Conservation (phyloP, 1,139 yeast genomes). For the Kodamaea derodonti region DNA sequence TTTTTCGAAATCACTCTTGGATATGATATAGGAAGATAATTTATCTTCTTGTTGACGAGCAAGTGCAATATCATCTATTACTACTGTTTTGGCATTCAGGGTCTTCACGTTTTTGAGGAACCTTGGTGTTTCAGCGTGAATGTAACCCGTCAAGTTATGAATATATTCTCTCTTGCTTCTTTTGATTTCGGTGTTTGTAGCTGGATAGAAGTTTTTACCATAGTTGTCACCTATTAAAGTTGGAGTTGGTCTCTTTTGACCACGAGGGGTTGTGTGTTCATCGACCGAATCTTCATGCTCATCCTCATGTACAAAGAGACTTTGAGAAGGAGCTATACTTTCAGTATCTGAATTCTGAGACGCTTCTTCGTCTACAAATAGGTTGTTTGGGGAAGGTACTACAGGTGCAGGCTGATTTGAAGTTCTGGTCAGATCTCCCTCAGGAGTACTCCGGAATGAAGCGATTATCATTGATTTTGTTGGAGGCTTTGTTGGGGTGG, state of each 20-base stretch:
- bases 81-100: conserved; percentile 2
- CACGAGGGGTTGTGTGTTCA: background rate
- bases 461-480: background rate
- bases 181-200: conserved; percentile 5
- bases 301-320: too few species aligned
- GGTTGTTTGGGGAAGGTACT: background rate
- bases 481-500: background rate
- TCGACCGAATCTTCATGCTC: background rate
- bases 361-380: background rate
- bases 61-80: conserved; percentile 18
- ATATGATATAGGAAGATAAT: conserved; percentile 47
- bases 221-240: conserved; percentile 4
- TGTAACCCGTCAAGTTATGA: conserved; percentile 7
- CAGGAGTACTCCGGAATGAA: background rate
- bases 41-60: conserved; percentile 49
- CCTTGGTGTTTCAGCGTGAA: background rate
- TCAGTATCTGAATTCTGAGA: background rate
- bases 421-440: background rate
- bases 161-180: conserved; percentile 9
- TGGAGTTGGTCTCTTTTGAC: background rate
- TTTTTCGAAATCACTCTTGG: conserved; percentile 57
- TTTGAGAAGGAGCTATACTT: background rate
- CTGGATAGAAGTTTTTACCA: conserved; percentile 13
- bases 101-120: background rate
- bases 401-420: too few species aligned